A percentile compares a stretch with the other conserved stretches of the same genome.
Evolutionary conservation across 1,139 yeast species (phyloP).

Genomic region (Candida freyschussii): DNA sequence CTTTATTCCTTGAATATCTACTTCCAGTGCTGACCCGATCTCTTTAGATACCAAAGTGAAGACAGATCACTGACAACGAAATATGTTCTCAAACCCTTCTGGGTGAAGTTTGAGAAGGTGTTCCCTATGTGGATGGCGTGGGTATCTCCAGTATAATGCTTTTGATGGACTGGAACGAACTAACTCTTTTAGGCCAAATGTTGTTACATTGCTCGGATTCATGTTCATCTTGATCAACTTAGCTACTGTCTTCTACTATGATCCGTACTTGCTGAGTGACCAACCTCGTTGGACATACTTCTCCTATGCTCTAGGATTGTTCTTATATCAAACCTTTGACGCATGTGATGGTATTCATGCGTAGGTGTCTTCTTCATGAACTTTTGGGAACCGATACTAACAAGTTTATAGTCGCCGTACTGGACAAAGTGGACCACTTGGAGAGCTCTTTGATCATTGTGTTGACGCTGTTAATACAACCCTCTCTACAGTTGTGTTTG

Average conservation of each 20-base stretch:
- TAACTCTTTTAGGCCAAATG: slow-evolving; percentile 53
- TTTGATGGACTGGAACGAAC: too few relatives aligned
- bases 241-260: slow-evolving; percentile 61
- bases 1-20: background rate
- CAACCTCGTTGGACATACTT: slow-evolving; percentile 82
- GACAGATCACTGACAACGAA: slow-evolving; percentile 79
- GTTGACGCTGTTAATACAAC: slow-evolving; percentile 90
- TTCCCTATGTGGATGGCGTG: slow-evolving; percentile 81
- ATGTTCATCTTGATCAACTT: slow-evolving; percentile 64
- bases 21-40: background rate
- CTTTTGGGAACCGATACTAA: background rate
- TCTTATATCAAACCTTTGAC: slow-evolving; percentile 91
- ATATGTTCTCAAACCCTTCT: slow-evolving; percentile 71
- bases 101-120: slow-evolving; percentile 58
- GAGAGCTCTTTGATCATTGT: slow-evolving; percentile 92
- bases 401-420: slow-evolving; percentile 47
- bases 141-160: slow-evolving; percentile 1
- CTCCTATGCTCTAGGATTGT: slow-evolving; percentile 77
- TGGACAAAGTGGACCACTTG: slow-evolving; percentile 91
- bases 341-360: slow-evolving; percentile 97
- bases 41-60: slow-evolving; percentile 53
- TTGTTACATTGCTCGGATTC: slow-evolving; percentile 77
- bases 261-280: slow-evolving; percentile 56
- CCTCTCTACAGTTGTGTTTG: slow-evolving; percentile 66
- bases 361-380: slow-evolving; percentile 5